Evolutionary conservation across 2,329 filamentous ascomycete species (phyloP).

Genomic region (Stemphylium vesicarium): DNA sequence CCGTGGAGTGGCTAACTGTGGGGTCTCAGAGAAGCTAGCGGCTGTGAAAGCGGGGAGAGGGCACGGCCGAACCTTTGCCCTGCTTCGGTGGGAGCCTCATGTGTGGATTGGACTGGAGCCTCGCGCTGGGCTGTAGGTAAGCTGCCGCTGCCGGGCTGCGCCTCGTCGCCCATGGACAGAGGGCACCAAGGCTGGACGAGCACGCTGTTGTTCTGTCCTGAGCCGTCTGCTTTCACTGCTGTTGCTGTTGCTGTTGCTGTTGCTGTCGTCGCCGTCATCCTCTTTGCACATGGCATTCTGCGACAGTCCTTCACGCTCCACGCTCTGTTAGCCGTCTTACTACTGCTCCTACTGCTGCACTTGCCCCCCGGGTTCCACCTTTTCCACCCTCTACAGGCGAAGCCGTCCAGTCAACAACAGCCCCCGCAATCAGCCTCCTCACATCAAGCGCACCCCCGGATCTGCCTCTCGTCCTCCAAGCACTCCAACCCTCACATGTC

Average conservation of each 20-base stretch:
- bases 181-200: not conserved
- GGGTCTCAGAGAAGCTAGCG: conserved; percentile 14
- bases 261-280: not conserved
- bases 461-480: conserved; percentile 6
- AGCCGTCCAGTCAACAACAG: conserved; percentile 12
- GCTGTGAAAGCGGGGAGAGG: conserved; percentile 13
- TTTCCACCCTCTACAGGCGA: conserved; percentile 13
- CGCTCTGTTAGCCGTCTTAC: not conserved
- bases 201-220: not conserved
- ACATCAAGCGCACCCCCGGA: conserved; percentile 7
- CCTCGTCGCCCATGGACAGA: conserved; percentile 5
- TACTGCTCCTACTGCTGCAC: not conserved
- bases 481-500: not conserved
- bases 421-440: conserved; percentile 30
- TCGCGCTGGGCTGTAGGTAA: conserved; percentile 12
- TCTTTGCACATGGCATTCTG: too few species aligned
- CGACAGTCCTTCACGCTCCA: too few species aligned
- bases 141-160: conserved; percentile 17
- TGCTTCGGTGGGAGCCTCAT: conserved; percentile 22
- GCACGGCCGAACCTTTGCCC: conserved; percentile 6
- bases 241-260: not conserved
- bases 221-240: not conserved
- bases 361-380: conserved; percentile 9
- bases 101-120: conserved; percentile 19
- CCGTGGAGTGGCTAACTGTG: conserved; percentile 13